These are phyloP conservation scores for Cystobasidium sp. DNA, from an alignment of 1,284 basidiomycete genomes.

Conservation along the genomic window DNA sequence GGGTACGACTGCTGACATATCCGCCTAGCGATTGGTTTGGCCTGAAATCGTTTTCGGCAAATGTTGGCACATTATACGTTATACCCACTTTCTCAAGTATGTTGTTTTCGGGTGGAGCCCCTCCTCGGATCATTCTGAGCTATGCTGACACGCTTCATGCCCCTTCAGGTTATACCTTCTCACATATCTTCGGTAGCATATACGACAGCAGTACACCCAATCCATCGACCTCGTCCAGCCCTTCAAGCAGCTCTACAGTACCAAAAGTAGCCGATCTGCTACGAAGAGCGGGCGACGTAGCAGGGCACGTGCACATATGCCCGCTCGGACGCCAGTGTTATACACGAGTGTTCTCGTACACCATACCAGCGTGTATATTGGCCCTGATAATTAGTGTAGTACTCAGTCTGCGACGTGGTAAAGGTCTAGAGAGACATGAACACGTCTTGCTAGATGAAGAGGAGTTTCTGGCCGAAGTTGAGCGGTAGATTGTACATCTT, in stretches of 20 bases:
- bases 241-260: not conserved
- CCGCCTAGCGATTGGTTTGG: slow-evolving; percentile 38
- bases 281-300: not conserved
- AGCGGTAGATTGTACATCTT: not conserved
- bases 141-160: not conserved
- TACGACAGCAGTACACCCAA: slow-evolving; percentile 31
- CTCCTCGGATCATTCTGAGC: not conserved
- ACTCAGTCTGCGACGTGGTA: slow-evolving; percentile 20
- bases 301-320: slow-evolving; percentile 27
- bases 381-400: slow-evolving; percentile 29
- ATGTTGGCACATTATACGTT: slow-evolving; percentile 40
- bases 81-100: slow-evolving; percentile 41
- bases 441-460: slow-evolving; percentile 17
- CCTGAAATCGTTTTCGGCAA: slow-evolving; percentile 25
- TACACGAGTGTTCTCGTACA: slow-evolving; percentile 28
- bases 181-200: slow-evolving; percentile 30
- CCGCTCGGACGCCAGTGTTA: slow-evolving; percentile 28
- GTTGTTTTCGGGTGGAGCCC: not conserved
- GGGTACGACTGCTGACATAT: not conserved
- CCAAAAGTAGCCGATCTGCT: not conserved
- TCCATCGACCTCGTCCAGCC: not conserved
- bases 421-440: slow-evolving; percentile 6
- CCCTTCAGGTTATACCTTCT: slow-evolving; percentile 37
- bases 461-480: slow-evolving; percentile 33
- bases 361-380: slow-evolving; percentile 32